Evolutionary conservation across 352 stramenopile species (phyloP), one percentile per base, ranked within the genome.

Genomic region (Phytophthora pseudosyringae): DNA sequence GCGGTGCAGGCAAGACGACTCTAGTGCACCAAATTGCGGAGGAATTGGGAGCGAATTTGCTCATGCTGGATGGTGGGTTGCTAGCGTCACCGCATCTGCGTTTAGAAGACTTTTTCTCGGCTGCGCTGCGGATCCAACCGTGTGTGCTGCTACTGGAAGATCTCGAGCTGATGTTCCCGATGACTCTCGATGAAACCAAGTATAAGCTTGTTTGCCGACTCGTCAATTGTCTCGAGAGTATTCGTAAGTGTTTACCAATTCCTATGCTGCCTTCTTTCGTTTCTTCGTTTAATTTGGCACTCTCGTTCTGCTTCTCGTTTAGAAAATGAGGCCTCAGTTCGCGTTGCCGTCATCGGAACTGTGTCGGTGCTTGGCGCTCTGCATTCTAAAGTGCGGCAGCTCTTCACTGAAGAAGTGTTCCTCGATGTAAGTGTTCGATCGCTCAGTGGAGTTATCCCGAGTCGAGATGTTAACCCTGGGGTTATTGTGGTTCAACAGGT

Each of bases 381-480:
- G 18, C 85, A 93, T 51, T 51, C 58, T 9, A 89, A 83, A 64
- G 83, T 95, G 25, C 73, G 83, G 6, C 83, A 90, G 51, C 69
- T 91, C 15, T 95, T 96, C 63, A 77, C 77, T 0, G 86, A 96
- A 53, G 86, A 95, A 76, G 65, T 93, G 3, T 59, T 66, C 6
- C 72, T 96, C 2, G 74, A 90, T 65, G 88, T 94, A 76, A 38
- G 77, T 67, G 5, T 21, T 45, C 0, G 11, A 25, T 10, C 33
- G 7, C 28, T 32, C 18, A 59, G 7, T 50, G 29, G 8, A 32
- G 32, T 5, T 31, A 40, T 26, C 2, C 40, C 8, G 33, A 29
- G 25, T 8, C 26, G 41, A 18, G 16, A 28, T 12, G 21, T 41
- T 40, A 41, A 39, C 48, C 26, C 4, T 12, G 4, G 7, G 40